phyloP scores from a whole-genome alignment of 2,329 filamentous ascomycete genomes.

The Trichoderma lentiforme region DNA sequence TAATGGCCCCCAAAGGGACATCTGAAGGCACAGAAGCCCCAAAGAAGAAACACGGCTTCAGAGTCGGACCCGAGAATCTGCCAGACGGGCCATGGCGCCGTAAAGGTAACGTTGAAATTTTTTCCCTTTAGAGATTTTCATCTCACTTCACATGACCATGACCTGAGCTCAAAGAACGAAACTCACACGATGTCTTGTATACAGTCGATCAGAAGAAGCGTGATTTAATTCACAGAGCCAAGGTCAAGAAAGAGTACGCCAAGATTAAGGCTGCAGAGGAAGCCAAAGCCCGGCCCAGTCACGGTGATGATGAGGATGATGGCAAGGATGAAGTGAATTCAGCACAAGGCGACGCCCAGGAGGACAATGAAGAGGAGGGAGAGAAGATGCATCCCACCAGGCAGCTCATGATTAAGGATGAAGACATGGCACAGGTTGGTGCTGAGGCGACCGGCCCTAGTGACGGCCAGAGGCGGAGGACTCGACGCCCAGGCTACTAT shows the following conservation, averaged over 20 bases:
- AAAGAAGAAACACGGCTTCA: constrained; percentile 68
- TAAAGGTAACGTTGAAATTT: constrained; percentile 50
- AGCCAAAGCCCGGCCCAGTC: constrained; percentile 21
- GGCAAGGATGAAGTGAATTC: constrained; percentile 18
- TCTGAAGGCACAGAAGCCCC: constrained; percentile 40
- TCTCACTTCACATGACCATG: not conserved
- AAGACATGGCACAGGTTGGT: constrained; percentile 35
- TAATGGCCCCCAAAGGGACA: constrained; percentile 35
- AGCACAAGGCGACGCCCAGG: constrained; percentile 20
- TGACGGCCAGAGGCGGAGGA: constrained; percentile 36
- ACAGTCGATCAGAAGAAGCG: constrained; percentile 85
- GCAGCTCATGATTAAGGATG: constrained; percentile 40
- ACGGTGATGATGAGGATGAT: not conserved
- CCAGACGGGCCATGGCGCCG: constrained; percentile 85
- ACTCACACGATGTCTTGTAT: constrained; percentile 21
- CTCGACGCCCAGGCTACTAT: constrained; percentile 54
- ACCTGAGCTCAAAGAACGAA: not conserved
- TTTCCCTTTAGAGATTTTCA: constrained; percentile 8
- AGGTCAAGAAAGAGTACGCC: constrained; percentile 87
- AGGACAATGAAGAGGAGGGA: constrained; percentile 24
- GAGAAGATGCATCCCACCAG: constrained; percentile 37
- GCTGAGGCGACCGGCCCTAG: constrained; percentile 20
- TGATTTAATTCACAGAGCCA: constrained; percentile 84
- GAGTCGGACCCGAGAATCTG: constrained; percentile 82
- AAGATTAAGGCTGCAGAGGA: constrained; percentile 64